phyloP scores from a whole-genome alignment of 495 filamentous ascomycete species.

The Aspergillus wentii region DNA sequence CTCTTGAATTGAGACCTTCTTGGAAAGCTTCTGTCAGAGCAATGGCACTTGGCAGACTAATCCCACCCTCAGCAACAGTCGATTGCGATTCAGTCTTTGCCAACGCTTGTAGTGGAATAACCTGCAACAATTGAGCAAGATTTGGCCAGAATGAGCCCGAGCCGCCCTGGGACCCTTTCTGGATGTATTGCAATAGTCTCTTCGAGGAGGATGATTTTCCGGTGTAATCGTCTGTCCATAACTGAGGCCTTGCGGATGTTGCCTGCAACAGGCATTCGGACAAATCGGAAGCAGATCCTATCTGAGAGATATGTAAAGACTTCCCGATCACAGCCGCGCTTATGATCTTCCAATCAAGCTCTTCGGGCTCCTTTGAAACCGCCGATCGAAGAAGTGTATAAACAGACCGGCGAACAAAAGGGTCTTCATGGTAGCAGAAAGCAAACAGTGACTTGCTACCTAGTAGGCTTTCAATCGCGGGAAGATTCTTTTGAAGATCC shows the following conservation, averaged over 20 bases:
- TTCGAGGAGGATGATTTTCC: constrained; percentile 61
- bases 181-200: constrained; percentile 67
- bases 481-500: constrained; percentile 47
- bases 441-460: constrained; percentile 67
- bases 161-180: constrained; percentile 75
- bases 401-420: constrained; percentile 63
- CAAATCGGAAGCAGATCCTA: constrained; percentile 66
- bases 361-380: constrained; percentile 52
- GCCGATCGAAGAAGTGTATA: constrained; percentile 62
- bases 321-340: constrained; percentile 65
- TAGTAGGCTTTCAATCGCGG: constrained; percentile 52
- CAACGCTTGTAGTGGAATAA: constrained; percentile 52
- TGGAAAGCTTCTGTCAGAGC: constrained; percentile 58
- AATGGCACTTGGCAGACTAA: constrained; percentile 19
- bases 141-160: constrained; percentile 65
- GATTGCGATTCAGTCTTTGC: constrained; percentile 44
- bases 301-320: constrained; percentile 61
- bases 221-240: constrained; percentile 69
- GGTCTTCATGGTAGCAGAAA: constrained; percentile 61
- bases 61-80: constrained; percentile 13
- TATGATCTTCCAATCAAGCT: constrained; percentile 57
- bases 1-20: constrained; percentile 63
- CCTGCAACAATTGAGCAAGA: constrained; percentile 52
- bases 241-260: constrained; percentile 56
- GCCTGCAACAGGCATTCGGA: constrained; percentile 57